Base-by-base conservation (phyloP, 352 stramenopile species). In the Albugo candida region DNA sequence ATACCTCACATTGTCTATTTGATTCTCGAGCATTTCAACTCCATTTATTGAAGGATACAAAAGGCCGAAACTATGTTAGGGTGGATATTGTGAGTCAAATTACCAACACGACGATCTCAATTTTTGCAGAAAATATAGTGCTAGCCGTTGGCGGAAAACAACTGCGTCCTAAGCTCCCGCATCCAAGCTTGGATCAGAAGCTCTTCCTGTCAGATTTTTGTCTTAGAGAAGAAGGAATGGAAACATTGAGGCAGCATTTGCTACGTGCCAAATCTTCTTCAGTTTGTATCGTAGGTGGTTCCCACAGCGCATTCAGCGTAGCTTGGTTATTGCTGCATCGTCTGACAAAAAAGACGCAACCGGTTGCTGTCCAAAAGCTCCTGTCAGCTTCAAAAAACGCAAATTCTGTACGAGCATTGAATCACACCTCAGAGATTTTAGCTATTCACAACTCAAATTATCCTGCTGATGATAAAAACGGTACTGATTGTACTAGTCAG, bases 241-340 rank as follows among this genome's bases (percentile, higher is more conserved):
- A 54, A 10, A 53, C 52, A 20, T 58, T 91, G 2, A 64, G 63
- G 16, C 55, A 68, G 14, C 58, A 59, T 19, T 61, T 82, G 19
- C 49, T 77, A 2, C 49, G 66, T 13, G 53, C 61, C 13, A 64
- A 74, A 13, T 50, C 58, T 6, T 53, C 50, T 12, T 83, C 86
- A 58, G 71, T 89, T 13, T 84, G 67, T 43, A 76, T 93, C 37
- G 64, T 92, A 2, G 81, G 81, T 11, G 81, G 81, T 13, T 84
- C 74, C 0, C 79, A 93, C 59, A 88, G 72, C 34, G 79, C 81
- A 1, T 93, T 93, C 48, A 88, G 72, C 0, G 70, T 85, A 3
- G 70, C 70, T 5, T 91, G 74, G 79, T 53, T 86, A 36, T 61
- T 85, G 36, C 52, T 93, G 20, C 76, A 88, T 53, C 54, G 48